These are phyloP conservation scores for Herpetomonas muscarum DNA, from an alignment of 208 protist genomes.

Conservation along the genomic window DNA sequence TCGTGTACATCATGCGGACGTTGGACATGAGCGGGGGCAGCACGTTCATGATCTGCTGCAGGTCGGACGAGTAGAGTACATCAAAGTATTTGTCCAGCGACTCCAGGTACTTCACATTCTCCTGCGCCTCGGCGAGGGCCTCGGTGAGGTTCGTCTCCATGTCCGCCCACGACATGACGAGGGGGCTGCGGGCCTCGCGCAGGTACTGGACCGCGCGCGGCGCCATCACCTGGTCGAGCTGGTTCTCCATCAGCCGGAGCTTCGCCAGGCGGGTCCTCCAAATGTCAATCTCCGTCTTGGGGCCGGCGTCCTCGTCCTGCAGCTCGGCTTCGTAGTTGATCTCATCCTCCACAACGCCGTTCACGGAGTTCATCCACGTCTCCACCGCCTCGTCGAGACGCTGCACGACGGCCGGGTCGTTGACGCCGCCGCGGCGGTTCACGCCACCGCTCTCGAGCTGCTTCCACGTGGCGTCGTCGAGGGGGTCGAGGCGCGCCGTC, in stretches of 20 bases:
- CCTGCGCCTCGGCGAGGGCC: conserved; percentile 96
- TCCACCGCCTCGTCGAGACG: conserved; percentile 66
- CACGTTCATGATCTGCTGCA: conserved; percentile 91
- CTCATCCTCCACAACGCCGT: conserved; percentile 56
- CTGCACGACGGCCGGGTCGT: conserved; percentile 67
- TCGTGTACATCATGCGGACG: conserved; percentile 97
- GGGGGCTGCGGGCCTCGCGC: conserved; percentile 68
- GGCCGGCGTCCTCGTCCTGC: conserved; percentile 86
- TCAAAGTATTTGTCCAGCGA: conserved; percentile 96
- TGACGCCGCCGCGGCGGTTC: conserved; percentile 73
- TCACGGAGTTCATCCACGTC: conserved; percentile 69
- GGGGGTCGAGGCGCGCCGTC: conserved; percentile 38
- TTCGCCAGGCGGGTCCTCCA: conserved; percentile 93
- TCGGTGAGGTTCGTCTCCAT: conserved; percentile 92
- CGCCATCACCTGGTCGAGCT: conserved; percentile 75
- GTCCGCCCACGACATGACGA: conserved; percentile 87
- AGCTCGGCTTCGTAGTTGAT: conserved; percentile 90
- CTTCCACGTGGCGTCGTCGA: conserved; percentile 71
- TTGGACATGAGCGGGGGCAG: conserved; percentile 95
- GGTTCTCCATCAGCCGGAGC: conserved; percentile 90
- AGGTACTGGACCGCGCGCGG: conserved; percentile 88
- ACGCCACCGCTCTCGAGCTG: conserved; percentile 72
- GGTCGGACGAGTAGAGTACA: conserved; percentile 92
- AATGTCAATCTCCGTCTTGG: conserved; percentile 92
- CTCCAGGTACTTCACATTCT: conserved; percentile 97